phyloP scores from a whole-genome alignment of 148 eudicot species.

The Chenopodium quinoa region DNA sequence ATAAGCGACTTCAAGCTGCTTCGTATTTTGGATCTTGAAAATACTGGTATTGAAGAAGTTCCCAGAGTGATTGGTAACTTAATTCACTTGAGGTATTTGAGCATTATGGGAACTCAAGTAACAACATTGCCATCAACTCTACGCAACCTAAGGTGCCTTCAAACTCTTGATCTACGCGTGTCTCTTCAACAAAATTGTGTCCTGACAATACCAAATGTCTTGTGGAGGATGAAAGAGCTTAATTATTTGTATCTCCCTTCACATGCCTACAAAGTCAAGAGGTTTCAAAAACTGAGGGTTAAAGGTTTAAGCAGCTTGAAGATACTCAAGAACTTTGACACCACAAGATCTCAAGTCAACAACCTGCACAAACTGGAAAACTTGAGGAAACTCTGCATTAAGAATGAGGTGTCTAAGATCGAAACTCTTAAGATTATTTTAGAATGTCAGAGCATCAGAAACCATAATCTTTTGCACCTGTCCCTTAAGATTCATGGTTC shows the following conservation, averaged over 20 bases:
- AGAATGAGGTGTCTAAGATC: background rate
- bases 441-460: background rate
- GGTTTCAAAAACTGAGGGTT: conserved; percentile 1
- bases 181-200: background rate
- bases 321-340: conserved; percentile 20
- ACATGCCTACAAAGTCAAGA: background rate
- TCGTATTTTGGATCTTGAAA: conserved; percentile 17
- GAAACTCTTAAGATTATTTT: background rate
- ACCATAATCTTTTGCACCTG: background rate
- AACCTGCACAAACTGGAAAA: background rate
- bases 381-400: background rate
- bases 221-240: conserved; percentile 19
- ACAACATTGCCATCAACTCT: conserved; percentile 22
- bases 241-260: conserved; percentile 33
- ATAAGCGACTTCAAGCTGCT: background rate
- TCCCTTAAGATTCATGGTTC: background rate
- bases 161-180: conserved; percentile 29
- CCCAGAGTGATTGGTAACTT: conserved; percentile 18
- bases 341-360: background rate
- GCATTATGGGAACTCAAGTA: conserved; percentile 6
- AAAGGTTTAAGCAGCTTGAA: conserved; percentile 18
- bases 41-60: background rate
- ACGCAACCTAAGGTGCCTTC: conserved; percentile 24
- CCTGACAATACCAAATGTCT: conserved; percentile 8
- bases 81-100: conserved; percentile 29